Evolutionary conservation across 2,329 filamentous ascomycete genomes (phyloP), one percentile per base, ranked within the genome.

Genomic region (Aspergillus vadensis): DNA sequence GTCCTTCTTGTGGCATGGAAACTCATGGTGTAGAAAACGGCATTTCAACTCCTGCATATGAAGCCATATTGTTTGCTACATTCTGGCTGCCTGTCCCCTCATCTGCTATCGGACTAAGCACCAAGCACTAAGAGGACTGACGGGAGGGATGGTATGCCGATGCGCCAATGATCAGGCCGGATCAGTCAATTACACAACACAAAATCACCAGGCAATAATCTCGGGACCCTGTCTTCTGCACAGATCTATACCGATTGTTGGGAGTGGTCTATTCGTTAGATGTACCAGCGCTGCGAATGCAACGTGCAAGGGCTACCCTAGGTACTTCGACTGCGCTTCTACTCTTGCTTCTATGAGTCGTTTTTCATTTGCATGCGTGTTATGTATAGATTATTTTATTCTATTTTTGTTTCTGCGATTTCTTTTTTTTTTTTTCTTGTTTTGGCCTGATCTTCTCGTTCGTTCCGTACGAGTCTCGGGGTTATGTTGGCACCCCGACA

Each of bases 221-320:
- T 27, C 25, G 25, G 27, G 10, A 30, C 55, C 30, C 44, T 56
- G 39, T 55, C 47, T 27, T n/a, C 27, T 60, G 47, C 52, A 44
- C 36, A 52, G 30, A 32, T 55, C 55, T 58, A 57, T 61, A 41
- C 56, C 41, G 38, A 27, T 44, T 55, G 25, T 50, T 49, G 32
- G 30, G 30, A 27, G 55, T 57, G 57, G 60, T 44, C 47, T 54
- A 17, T 39, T 44, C 43, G 19, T 15, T 12, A 41, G 57, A 57
- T 57, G 17, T 38, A 48, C 25, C 50, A 59, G 21, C 17, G 41
- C 32, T 39, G 53, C 44, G 30, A 52, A 53, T 50, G 39, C 44
- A 50, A 47, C 50, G 49, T 39, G 41, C 56, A 30, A 50, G 41
- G 41, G 19, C 41, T 23, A 23, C 41, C 19, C 5, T 36, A 12